Conservation (phyloP, 306 rosid species). For the Echinosophora koreensis region DNA sequence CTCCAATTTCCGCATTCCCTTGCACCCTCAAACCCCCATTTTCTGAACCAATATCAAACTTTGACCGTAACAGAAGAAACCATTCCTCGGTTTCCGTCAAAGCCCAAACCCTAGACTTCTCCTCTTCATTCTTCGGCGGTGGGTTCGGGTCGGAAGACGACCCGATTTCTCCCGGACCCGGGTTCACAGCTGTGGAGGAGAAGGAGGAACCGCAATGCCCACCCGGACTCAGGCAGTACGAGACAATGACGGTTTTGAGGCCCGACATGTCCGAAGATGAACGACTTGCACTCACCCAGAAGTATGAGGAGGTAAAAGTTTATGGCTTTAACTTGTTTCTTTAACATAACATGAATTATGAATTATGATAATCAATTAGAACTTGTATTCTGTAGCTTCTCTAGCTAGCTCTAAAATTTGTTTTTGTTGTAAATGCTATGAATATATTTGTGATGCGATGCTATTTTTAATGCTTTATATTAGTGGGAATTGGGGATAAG, state of each 20-base stretch:
- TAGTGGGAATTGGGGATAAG: background rate
- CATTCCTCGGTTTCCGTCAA: conserved; percentile 37
- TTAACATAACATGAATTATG: no score
- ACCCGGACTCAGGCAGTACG: conserved; percentile 78
- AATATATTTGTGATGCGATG: background rate
- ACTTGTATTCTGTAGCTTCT: no score
- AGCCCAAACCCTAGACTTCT: conserved; percentile 73
- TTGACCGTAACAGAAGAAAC: conserved; percentile 31
- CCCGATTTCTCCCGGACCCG: conserved; percentile 56
- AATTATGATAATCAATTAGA: no score
- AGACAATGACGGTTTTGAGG: conserved; percentile 75
- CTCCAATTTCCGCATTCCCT: conserved; percentile 40
- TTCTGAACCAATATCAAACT: conserved; percentile 35
- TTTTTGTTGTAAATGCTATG: background rate
- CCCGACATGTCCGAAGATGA: conserved; percentile 88
- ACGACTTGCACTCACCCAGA: conserved; percentile 75
- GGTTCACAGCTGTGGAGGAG: conserved; percentile 66
- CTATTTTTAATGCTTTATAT: background rate
- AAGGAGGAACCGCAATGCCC: conserved; percentile 91
- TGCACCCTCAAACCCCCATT: conserved; percentile 33
- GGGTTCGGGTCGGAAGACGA: conserved; percentile 81
- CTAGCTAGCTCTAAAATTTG: background rate
- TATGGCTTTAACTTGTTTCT: background rate
- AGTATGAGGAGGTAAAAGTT: conserved; percentile 77
- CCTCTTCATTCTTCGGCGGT: conserved; percentile 75